phyloP scores from a whole-genome alignment of 176 grass and related monocot genomes.

The Musa beccarii region DNA sequence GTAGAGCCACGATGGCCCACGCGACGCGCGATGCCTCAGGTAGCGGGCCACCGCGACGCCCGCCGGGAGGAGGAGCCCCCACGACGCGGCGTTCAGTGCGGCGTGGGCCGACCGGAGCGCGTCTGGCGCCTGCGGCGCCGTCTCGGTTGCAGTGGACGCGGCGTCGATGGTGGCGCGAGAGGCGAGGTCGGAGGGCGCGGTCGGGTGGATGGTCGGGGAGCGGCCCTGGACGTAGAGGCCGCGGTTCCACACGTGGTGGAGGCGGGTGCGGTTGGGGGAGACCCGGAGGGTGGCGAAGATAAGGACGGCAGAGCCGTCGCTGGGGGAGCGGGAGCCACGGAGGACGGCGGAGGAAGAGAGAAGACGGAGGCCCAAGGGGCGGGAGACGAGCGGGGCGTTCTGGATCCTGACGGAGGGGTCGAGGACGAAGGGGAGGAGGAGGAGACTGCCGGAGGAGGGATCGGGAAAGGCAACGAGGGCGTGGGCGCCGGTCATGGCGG shows the following conservation, averaged over 20 bases:
- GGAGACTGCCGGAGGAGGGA: conserved; percentile 62
- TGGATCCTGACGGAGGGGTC: conserved; percentile 72
- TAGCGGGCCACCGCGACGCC: conserved; percentile 87
- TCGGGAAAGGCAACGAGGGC: conserved; percentile 78
- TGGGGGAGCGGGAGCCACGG: conserved; percentile 26
- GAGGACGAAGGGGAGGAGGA: conserved; percentile 79
- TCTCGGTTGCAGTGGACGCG: conserved; percentile 66
- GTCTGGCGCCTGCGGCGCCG: conserved; percentile 4
- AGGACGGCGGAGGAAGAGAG: conserved; percentile 60
- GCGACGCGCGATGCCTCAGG: conserved; percentile 53
- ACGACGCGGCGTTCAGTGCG: conserved; percentile 58
- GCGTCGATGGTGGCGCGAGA: conserved; percentile 83
- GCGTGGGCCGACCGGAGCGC: conserved; percentile 53
- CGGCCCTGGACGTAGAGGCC: conserved; percentile 95
- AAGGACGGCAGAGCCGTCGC: conserved; percentile 52
- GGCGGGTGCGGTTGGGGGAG: conserved; percentile 62
- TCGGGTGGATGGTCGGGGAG: conserved; percentile 90
- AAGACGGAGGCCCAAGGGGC: conserved; percentile 57
- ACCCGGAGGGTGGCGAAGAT: conserved; percentile 63
- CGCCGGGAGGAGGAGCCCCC: conserved; percentile 67
- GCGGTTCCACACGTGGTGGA: conserved; percentile 87
- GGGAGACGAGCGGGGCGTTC: conserved; percentile 56
- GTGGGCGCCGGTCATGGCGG: conserved; percentile 73
- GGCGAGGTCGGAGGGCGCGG: conserved; percentile 66
- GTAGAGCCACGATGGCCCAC: conserved; percentile 78